These are phyloP conservation scores for Diddensiella santjacobensis DNA, from an alignment of 805 yeast genomes.

Conservation along the genomic window DNA sequence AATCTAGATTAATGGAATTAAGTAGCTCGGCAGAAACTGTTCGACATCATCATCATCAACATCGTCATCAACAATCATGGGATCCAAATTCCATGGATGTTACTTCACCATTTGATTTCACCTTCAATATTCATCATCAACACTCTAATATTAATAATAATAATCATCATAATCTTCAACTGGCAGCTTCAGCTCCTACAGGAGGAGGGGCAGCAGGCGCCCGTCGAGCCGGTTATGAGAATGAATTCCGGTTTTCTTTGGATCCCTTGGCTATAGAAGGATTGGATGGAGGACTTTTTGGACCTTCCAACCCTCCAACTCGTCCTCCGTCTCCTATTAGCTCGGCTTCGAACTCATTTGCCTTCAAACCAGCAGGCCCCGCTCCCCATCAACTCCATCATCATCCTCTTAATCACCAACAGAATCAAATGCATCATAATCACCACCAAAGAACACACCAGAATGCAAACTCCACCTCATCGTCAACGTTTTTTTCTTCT, in stretches of 20 bases:
- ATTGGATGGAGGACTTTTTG: conserved; percentile 29
- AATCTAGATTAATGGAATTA: not conserved
- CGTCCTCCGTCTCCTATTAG: conserved; percentile 5
- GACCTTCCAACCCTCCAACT: conserved; percentile 14
- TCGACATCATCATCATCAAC: too few species aligned
- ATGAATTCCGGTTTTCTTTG: conserved; percentile 38
- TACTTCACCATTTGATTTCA: not conserved
- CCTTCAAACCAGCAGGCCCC: not conserved
- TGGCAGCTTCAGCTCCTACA: not conserved
- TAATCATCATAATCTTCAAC: not conserved
- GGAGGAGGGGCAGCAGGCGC: not conserved
- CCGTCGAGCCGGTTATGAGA: conserved; percentile 14
- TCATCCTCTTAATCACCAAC: not conserved
- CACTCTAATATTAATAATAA: too few species aligned
- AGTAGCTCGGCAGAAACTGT: too few species aligned
- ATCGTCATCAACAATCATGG: not conserved
- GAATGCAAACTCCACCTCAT: not conserved
- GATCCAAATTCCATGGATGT: not conserved
- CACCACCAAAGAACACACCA: not conserved
- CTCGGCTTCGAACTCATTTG: conserved; percentile 8
- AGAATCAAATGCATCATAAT: too few species aligned
- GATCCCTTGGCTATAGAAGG: conserved; percentile 51
- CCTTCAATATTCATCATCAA: not conserved
- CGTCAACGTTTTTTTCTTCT: not conserved
- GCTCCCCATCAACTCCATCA: not conserved